Conservation (phyloP, 805 yeast genomes). For the Monosporozyma aquatica region DNA sequence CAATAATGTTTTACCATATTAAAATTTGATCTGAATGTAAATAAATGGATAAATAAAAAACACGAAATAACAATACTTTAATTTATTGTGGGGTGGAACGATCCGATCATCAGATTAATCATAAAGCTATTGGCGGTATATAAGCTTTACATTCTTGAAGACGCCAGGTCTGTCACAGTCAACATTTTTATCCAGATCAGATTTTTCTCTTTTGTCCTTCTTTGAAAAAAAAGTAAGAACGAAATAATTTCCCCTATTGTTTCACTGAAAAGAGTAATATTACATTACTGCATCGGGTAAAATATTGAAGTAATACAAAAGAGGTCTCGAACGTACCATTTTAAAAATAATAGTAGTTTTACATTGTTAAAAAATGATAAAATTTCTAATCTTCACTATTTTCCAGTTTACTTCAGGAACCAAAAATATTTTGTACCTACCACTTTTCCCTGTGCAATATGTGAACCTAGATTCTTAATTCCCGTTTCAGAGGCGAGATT, state of each 20-base stretch:
- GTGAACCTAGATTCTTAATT: background rate
- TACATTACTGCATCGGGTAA: background rate
- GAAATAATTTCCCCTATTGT: background rate
- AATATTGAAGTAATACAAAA: background rate
- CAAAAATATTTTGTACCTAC: too few relatives aligned
- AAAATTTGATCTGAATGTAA: conserved; percentile 1
- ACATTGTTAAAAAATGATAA: too few relatives aligned
- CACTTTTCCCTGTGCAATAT: too few relatives aligned
- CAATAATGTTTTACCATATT: background rate
- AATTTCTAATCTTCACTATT: too few relatives aligned
- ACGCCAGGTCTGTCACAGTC: background rate
- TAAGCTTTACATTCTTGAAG: background rate
- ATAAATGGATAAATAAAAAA: background rate
- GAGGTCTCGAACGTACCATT: background rate
- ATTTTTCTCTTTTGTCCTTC: background rate
- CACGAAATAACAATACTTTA: too few relatives aligned
- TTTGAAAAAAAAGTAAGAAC: background rate
- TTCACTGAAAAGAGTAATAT: background rate
- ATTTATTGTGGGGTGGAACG: too few relatives aligned
- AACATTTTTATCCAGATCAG: background rate
- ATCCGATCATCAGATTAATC: background rate
- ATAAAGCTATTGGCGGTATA: background rate
- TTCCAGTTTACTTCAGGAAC: too few relatives aligned
- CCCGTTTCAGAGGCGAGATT: too few relatives aligned
- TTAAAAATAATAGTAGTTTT: background rate